Evolutionary conservation across 176 grass and related monocot genomes (phyloP).

Genomic region (Urochloa ruziziensis): DNA sequence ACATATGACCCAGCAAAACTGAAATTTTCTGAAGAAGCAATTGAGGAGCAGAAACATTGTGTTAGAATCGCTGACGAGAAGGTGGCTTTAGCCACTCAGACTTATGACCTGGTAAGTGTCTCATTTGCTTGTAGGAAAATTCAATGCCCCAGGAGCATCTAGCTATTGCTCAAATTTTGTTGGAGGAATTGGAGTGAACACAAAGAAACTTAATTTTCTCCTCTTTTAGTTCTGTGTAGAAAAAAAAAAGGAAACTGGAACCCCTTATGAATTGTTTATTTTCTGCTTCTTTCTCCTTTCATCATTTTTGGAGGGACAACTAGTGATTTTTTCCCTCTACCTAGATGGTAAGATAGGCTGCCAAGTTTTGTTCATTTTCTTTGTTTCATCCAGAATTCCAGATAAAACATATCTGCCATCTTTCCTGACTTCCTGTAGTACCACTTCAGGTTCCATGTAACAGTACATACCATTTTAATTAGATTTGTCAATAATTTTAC

Average conservation of each 20-base stretch:
- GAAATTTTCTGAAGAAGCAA: constrained; percentile 92
- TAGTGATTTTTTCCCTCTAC: not conserved
- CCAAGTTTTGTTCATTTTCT: not conserved
- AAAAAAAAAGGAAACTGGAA: not conserved
- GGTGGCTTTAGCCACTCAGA: constrained; percentile 93
- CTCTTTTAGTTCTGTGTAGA: not conserved
- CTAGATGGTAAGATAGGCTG: constrained; percentile 7
- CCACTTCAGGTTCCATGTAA: constrained; percentile 18
- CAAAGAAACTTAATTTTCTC: constrained; percentile 9
- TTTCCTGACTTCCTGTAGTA: not conserved
- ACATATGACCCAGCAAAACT: constrained; percentile 65
- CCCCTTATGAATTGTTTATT: not conserved
- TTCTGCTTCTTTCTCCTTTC: not conserved
- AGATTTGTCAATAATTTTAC: constrained; percentile 20
- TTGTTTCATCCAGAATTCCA: not conserved
- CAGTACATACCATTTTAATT: not conserved
- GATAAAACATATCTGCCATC: not conserved
- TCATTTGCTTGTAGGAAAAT: not conserved
- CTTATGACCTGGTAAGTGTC: constrained; percentile 90
- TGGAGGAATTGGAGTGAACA: not conserved
- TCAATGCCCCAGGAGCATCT: not conserved
- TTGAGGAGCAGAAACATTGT: constrained; percentile 91
- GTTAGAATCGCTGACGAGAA: constrained; percentile 99
- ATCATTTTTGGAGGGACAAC: not conserved
- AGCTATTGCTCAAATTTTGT: constrained; percentile 1